Percentiles rank a stretch among this genome's conserved stretches.
These are phyloP conservation scores for Neurospora sp. DNA, from an alignment of 495 filamentous ascomycete genomes.

Conservation along the genomic window DNA sequence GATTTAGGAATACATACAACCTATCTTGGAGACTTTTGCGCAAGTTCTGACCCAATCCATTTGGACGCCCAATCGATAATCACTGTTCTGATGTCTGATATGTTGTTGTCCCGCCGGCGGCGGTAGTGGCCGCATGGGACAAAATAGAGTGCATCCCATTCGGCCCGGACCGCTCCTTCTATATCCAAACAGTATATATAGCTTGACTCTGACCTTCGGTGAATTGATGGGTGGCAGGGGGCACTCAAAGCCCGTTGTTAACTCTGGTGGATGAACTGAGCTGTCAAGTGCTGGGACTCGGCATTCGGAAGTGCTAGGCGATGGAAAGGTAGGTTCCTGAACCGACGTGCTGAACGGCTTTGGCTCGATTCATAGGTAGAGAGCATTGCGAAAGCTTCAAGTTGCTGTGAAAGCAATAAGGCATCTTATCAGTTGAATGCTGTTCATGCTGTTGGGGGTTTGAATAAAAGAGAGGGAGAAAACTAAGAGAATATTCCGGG, in stretches of 20 bases:
- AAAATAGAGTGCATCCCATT: neutral
- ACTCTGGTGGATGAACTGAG: neutral
- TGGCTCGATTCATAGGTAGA: neutral
- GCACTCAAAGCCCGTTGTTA: neutral
- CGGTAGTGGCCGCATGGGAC: neutral
- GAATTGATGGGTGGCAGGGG: neutral
- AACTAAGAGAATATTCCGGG: neutral
- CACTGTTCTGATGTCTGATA: neutral
- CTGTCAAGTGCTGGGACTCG: neutral
- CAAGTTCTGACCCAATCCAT: neutral
- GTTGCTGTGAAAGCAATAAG: neutral
- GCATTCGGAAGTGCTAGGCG: neutral
- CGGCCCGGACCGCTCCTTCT: neutral
- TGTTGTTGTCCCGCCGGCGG: neutral
- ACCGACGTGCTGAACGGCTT: neutral
- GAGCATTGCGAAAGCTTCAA: neutral
- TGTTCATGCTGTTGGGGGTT: neutral
- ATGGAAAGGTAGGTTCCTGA: neutral
- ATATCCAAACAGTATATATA: neutral
- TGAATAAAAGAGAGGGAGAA: neutral
- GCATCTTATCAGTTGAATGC: neutral
- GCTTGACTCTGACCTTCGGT: neutral
- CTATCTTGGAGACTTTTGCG: neutral
- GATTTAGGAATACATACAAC: neutral
- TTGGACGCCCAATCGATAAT: neutral